These are phyloP conservation scores for Verruconis gallopava DNA, from an alignment of 2,329 filamentous ascomycete species.

Conservation along the genomic window DNA sequence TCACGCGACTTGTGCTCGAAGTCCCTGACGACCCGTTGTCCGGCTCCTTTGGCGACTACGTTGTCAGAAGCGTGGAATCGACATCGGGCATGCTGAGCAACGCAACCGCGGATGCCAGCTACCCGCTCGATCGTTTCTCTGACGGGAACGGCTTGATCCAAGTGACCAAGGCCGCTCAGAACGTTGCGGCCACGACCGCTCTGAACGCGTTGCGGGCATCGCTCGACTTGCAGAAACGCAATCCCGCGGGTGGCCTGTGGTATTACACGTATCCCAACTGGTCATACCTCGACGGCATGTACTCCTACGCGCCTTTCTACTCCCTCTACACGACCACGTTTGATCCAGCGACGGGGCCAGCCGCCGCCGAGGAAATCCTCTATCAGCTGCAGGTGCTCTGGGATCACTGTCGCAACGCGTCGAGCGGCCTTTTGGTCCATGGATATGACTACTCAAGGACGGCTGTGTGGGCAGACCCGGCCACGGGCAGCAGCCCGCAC, in stretches of 20 bases:
- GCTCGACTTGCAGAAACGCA: slow-evolving; percentile 18
- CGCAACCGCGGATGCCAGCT: slow-evolving; percentile 13
- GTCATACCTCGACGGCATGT: slow-evolving; percentile 43
- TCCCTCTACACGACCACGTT: slow-evolving; percentile 16
- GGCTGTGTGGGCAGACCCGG: slow-evolving; percentile 39
- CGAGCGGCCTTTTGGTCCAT: slow-evolving; percentile 36
- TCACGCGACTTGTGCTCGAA: slow-evolving; percentile 15
- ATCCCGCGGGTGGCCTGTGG: slow-evolving; percentile 21
- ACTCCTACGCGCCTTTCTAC: slow-evolving; percentile 34
- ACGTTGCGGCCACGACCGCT: slow-evolving; percentile 13
- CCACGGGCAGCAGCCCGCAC: slow-evolving; percentile 37
- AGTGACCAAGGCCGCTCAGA: slow-evolving; percentile 12
- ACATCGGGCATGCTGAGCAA: slow-evolving; percentile 14
- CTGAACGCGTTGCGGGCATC: slow-evolving; percentile 17
- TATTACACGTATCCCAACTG: slow-evolving; percentile 36
- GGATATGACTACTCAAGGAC: slow-evolving; percentile 39
- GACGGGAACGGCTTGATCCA: slow-evolving; percentile 18
- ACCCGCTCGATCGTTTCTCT: slow-evolving; percentile 21
- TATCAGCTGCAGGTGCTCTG: slow-evolving; percentile 27
- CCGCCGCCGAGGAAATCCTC: slow-evolving; percentile 14
- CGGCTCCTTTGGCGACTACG: slow-evolving; percentile 11
- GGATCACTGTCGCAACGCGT: slow-evolving; percentile 17
- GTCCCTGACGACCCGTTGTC: slow-evolving; percentile 10
- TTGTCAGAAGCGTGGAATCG: slow-evolving; percentile 15
- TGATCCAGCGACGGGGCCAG: slow-evolving; percentile 7